Conservation (phyloP, 345 rosid species). For the Camelina hispida region DNA sequence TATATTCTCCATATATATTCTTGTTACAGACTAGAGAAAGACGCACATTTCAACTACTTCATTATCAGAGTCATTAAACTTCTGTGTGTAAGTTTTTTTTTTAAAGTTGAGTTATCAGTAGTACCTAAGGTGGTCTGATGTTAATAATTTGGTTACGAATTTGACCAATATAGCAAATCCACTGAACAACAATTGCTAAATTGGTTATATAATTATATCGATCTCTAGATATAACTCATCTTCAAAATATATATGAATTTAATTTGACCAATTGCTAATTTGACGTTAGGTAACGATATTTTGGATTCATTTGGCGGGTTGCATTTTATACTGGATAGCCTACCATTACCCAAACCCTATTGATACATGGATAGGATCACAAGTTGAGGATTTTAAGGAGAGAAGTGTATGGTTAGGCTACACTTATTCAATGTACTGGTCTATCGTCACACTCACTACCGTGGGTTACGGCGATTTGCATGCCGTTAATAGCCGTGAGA, state of each 20-base stretch:
- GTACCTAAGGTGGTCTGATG: not conserved
- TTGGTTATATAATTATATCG: not conserved
- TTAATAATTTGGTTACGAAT: not conserved
- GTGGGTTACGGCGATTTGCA: slow-evolving; percentile 94
- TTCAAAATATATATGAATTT: not conserved
- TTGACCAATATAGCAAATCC: not conserved
- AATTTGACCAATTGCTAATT: no score
- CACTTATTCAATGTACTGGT: slow-evolving; percentile 94
- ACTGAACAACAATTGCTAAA: not conserved
- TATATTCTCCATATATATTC: not conserved
- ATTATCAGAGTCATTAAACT: slow-evolving; percentile 66
- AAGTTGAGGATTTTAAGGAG: slow-evolving; percentile 59
- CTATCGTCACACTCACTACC: slow-evolving; percentile 85
- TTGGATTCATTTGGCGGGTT: slow-evolving; percentile 82
- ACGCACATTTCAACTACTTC: slow-evolving; percentile 74
- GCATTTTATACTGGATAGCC: slow-evolving; percentile 83
- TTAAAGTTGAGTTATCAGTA: not conserved
- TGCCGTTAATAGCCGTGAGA: slow-evolving; percentile 70
- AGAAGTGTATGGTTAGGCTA: slow-evolving; percentile 83
- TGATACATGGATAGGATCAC: slow-evolving; percentile 76
- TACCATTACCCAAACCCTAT: slow-evolving; percentile 48
- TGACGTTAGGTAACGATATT: slow-evolving; percentile 72
- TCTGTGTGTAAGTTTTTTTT: slow-evolving; percentile 56
- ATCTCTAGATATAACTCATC: not conserved
- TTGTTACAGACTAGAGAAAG: slow-evolving; percentile 81